Base-by-base conservation (phyloP, 768 basidiomycete species). In the Chiua virens region DNA sequence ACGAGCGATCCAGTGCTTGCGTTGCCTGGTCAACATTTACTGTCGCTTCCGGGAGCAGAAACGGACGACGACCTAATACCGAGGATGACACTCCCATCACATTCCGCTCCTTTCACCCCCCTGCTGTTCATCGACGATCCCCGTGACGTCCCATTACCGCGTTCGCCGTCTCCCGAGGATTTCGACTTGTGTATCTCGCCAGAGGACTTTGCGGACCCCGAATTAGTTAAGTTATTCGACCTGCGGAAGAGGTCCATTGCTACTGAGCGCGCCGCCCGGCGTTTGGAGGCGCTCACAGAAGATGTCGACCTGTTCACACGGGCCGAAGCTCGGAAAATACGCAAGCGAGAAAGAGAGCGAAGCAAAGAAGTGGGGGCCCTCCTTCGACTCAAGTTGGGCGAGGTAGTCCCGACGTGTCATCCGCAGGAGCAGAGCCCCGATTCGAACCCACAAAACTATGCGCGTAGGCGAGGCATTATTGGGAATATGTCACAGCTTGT, bases 301-400 rank as follows among this genome's bases (percentile, higher is more conserved):
- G 68, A 72, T 47, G 68, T 68, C n/a, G 68, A 70, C 60, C 69
- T 71, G 53, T 68, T 70, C 51, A 57, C 63, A 50, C 70, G 71
- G 30, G 69, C 69, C 53, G 79, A 78, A 57, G 76, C 75, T 47
- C 67, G 75, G 55, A 74, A 70, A 53, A 62, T 49, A 56, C 68
- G 77, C 54, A 81, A 79, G 64, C 68, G 72, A 44, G 78, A 80
- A 58, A 77, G 78, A 58, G 84, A 83, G 65, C 70, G 76, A 36
- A 73, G 75, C 21, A 75, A 76, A 54, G 85, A 86, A 70, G 67
- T 85, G 11, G 75, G 76, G 9, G 72, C 79, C 30, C 69, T 86
- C 53, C 65, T 86, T 55, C 72, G 80, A 58, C 62, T 85, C 54
- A 86, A 85, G 67, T 59, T 82, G 54, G 71, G 64, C 20, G 67